Conservation (phyloP, 1,139 yeast genomes). For the Pichia sp. region DNA sequence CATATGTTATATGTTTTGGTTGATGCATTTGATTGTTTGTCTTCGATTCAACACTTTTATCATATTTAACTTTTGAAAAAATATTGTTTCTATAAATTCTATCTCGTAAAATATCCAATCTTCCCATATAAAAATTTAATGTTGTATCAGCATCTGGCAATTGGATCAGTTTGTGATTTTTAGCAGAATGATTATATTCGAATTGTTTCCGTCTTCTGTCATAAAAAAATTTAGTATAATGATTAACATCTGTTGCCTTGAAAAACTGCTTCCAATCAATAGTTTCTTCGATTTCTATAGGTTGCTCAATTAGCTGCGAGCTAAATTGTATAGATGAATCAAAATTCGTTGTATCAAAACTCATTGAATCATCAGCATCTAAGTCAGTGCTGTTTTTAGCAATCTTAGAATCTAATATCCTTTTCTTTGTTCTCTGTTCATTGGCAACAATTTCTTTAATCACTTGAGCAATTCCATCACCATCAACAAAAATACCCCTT, state of each 20-base stretch:
- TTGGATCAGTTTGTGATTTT: conserved; percentile 5
- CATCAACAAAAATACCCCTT: conserved; percentile 78
- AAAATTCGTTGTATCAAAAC: conserved; percentile 1
- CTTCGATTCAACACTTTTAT: conserved; percentile 35
- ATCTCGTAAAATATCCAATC: conserved; percentile 62
- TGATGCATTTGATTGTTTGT: conserved; percentile 26
- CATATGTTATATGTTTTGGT: conserved; percentile 55
- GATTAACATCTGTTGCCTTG: conserved; percentile 54
- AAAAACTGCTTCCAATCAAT: conserved; percentile 71
- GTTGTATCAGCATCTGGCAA: conserved; percentile 26
- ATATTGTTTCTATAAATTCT: conserved; percentile 75
- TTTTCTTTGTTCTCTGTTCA: conserved; percentile 14
- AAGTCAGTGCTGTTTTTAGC: neutral
- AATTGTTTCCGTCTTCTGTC: conserved; percentile 64
- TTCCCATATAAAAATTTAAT: conserved; percentile 35
- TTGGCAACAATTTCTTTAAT: conserved; percentile 42
- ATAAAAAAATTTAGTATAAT: conserved; percentile 62
- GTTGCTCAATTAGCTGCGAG: neutral
- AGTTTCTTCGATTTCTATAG: conserved; percentile 2
- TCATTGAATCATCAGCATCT: conserved; percentile 7
- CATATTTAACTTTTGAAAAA: conserved; percentile 43
- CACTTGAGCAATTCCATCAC: conserved; percentile 57
- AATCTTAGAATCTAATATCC: neutral
- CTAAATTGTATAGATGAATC: conserved; percentile 5
- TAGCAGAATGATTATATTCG: conserved; percentile 23